Base-by-base conservation (phyloP, 2,329 filamentous ascomycete species). In the Lachnellula subtilissima region DNA sequence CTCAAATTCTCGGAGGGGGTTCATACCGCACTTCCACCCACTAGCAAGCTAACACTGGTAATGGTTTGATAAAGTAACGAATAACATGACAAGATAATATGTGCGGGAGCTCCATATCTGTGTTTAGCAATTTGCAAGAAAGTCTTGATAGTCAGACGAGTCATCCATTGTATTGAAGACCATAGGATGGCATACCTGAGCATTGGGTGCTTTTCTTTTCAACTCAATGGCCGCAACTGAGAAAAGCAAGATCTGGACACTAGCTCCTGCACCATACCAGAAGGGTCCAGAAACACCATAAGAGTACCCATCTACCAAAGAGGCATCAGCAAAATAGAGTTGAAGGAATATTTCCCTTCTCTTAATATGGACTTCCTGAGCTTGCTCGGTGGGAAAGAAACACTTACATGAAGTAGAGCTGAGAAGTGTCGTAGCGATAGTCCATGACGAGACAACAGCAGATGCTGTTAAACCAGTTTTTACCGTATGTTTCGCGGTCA, bases 41-140 rank as follows among this genome's bases (percentile, higher is more conserved):
- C 89, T 55, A 95, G 80, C 46, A 96, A 74, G 89, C 93, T 93
- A 49, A 89, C 84, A 2, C 89, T 91, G 32, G 95, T 90, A 6
- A 95, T 78, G 39, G 93, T 86, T 66, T 92, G 90, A 45, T 89
- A 94, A 70, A 88, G 84, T 14, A 92, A 74, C 32, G 87, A 89
- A 61, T 94, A 94, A 2, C 86, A 77, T 62, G 91, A 87, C 69
- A 89, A 94, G 2, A 91, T 87, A 7, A 84, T 74, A 66, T 96
- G 90, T 0, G 88, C 84, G 17, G 74, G 66, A 7, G 77, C 74
- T 28, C 90, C 89, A 72, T 94, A 94, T 54, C 89, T 81, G 19
- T 88, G 88, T 54, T 82, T 81, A 64, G 93, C 87, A 48, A 88
- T 87, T 74, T 94, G 89, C 11, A 93, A 81, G 70, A 89, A 90